Evolutionary conservation across 345 rosid genomes (phyloP), one percentile per base, ranked within the genome.

Genomic region (Chamaenerion angustifolium): DNA sequence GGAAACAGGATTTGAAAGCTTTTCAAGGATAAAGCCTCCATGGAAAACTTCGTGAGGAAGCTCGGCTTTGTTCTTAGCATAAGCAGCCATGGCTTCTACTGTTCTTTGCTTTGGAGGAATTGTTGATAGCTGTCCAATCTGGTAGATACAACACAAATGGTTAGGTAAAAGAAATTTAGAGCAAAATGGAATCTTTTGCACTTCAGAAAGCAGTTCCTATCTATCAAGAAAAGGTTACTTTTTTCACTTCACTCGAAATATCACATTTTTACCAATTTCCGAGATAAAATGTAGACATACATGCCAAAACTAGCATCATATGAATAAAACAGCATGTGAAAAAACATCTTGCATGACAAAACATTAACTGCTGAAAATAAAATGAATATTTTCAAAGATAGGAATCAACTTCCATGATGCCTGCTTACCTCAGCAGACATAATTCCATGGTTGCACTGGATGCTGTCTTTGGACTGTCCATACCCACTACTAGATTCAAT

Each of bases 401-500:
- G 27, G 27, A 23, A 23, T 2, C 1, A 8, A 17, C 37, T 8
- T 54, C 16, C 3, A n/a, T 54, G 41, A 3, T 27, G 40, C 11
- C 9, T 11, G 44, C 57, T 52, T 74, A 92, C 98, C 93, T 92
- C 90, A 0, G 82, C 81, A 0, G 95, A 92, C 73, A 76, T 50
- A 40, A 92, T 69, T 35, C 96, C 96, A 51, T 82, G 95, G 57
- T 85, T 78, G 58, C 95, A 82, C 8, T 43, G 76, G 59, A 93
- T 82, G 65, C 95, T 88, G 45, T 80, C 80, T 5, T 43, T 43
- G 1, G 94, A 80, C 54, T 87, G 83, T 0, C 98, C 88, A 61
- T 75, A 92, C 46, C 98, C 95, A 41, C 95, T 75, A 73, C 98
- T 92, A 35, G 85, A 84, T 77, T 93, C 99, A 57, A 93, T 72